Conservation (phyloP, 129 eudicot species). For the Flaveria brownii region DNA sequence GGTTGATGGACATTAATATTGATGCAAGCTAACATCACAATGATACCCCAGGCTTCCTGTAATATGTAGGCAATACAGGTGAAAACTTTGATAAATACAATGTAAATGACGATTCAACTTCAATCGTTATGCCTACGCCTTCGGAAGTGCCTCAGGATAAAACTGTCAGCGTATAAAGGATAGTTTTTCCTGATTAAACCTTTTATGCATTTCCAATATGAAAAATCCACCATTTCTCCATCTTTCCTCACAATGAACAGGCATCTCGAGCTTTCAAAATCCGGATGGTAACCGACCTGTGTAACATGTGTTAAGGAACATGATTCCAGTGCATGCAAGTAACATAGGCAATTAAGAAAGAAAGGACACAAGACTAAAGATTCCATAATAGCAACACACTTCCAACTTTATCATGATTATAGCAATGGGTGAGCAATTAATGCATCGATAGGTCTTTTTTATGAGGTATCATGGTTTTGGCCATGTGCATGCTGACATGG, state of each 20-base stretch:
- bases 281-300: conserved; percentile 92
- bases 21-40: conserved; percentile 27
- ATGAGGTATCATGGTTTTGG: background rate
- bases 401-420: too few species aligned
- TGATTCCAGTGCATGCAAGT: background rate
- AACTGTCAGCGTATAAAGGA: conserved; percentile 89
- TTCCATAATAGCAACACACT: too few species aligned
- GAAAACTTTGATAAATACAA: background rate
- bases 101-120: conserved; percentile 17
- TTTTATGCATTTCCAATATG: conserved; percentile 97
- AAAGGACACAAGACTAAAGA: too few species aligned
- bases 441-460: background rate
- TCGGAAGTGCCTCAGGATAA: conserved; percentile 82
- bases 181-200: conserved; percentile 83
- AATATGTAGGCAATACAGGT: background rate
- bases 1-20: conserved; percentile 6
- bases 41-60: background rate
- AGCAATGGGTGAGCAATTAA: background rate
- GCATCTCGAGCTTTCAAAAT: conserved; percentile 79
- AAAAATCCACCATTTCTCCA: conserved; percentile 78
- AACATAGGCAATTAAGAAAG: background rate
- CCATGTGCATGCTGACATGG: background rate
- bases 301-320: background rate
- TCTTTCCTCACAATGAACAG: conserved; percentile 81
- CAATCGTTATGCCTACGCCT: conserved; percentile 57